Base-by-base conservation (phyloP, 441 rosid species). In the Adansonia grandidieri region DNA sequence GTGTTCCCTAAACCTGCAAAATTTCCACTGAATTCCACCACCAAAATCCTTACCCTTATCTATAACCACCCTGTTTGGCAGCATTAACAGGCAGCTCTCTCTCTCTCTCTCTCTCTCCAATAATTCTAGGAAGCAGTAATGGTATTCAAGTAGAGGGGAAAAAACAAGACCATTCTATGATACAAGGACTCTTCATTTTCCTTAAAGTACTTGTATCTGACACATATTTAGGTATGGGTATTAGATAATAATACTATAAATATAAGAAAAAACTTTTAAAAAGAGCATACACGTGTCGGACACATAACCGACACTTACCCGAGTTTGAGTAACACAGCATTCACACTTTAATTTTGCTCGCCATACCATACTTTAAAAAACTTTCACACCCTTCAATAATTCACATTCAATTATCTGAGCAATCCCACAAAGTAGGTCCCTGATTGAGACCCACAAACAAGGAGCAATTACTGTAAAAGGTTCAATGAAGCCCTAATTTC, bases 341-440 rank as follows among this genome's bases (percentile, higher is more conserved):
- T 48, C 78, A 86, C 78, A 75, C 64, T 82, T 67, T 82, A 61
- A 62, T 44, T 57, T 42, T 51, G 47, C 45, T 44, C 28, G 19
- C 57, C 40, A 63, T 14, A 14, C 48, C 22, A 32, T 22, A 67
- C 54, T 19, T 61, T 65, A 28, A 56, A 4, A 76, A 75, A 17
- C 40, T 79, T 79, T 53, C 62, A 73, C 71, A 75, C 74, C 72
- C 81, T 78, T 68, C 90, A 85, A 89, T 85, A 86, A 87, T 73
- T 57, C 76, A 73, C 76, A 57, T 42, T 73, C 66, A 73, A 40
- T 56, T 11, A 60, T 58, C 76, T 40, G 76, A 6, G 65, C 67
- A 73, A 57, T 19, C 24, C 14, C 17, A 42, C 28, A 19, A 73
- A 19, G 51, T 54, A 42, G 66, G 76, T 42, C 66, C 76, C 24